Evolutionary conservation across 768 basidiomycete genomes (phyloP).

Genomic region (Clavulina sp.): DNA sequence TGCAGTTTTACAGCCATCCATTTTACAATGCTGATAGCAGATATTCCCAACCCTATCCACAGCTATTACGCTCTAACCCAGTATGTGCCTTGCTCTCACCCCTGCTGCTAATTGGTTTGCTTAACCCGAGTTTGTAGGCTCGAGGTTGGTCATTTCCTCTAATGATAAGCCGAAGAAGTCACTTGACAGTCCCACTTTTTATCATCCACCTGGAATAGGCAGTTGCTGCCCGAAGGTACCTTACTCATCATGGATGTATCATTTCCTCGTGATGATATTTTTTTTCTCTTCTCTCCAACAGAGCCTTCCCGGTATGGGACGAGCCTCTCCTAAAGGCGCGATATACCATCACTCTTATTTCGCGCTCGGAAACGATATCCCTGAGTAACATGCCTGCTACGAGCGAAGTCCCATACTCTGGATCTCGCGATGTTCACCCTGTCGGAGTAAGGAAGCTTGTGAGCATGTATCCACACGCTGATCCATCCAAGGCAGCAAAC

Average conservation of each 20-base stretch:
- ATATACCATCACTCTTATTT: slow-evolving; percentile 46
- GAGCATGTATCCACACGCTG: neutral
- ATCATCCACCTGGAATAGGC: slow-evolving; percentile 28
- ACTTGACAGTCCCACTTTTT: neutral
- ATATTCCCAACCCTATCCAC: slow-evolving; percentile 72
- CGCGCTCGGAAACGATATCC: slow-evolving; percentile 49
- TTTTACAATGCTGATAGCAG: slow-evolving; percentile 9
- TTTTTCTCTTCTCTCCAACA: slow-evolving; percentile 13
- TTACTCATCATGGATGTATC: too few relatives aligned
- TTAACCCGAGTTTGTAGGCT: neutral
- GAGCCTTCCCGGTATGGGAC: slow-evolving; percentile 81
- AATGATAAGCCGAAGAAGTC: too few relatives aligned
- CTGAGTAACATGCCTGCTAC: slow-evolving; percentile 73
- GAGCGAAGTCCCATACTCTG: slow-evolving; percentile 29
- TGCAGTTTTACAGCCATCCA: neutral
- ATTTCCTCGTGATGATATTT: too few relatives aligned
- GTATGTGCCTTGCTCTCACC: neutral
- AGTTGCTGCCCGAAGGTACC: slow-evolving; percentile 72
- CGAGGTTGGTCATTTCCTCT: too few relatives aligned
- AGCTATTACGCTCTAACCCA: slow-evolving; percentile 21
- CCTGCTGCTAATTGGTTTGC: neutral
- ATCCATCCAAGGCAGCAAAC: slow-evolving; percentile 18
- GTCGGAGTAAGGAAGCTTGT: neutral
- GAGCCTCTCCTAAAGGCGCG: slow-evolving; percentile 77
- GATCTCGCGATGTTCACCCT: neutral